These are phyloP conservation scores for Yarrowia deformans DNA, from an alignment of 805 yeast genomes.

Conservation along the genomic window DNA sequence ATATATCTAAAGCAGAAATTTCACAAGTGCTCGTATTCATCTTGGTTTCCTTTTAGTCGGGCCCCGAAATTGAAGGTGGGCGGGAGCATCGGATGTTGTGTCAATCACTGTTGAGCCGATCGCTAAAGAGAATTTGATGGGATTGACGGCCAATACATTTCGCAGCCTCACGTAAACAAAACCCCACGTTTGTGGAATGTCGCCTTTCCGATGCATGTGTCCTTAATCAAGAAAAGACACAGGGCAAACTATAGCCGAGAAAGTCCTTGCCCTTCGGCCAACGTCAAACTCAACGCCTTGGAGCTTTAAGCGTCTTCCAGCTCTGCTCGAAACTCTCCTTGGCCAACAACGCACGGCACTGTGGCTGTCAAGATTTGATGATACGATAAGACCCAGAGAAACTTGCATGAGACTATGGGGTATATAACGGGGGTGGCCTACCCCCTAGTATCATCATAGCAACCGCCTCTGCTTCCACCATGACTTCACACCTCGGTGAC, in stretches of 20 bases:
- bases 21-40: constrained; percentile 7
- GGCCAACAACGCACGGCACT: constrained; percentile 16
- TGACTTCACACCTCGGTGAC: constrained; percentile 32
- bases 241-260: constrained; percentile 20
- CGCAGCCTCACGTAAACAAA: constrained; percentile 14
- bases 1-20: constrained; percentile 5
- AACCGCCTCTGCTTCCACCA: not conserved
- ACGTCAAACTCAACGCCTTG: constrained; percentile 19
- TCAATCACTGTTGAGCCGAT: no score
- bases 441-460: not conserved
- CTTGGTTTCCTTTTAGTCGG: constrained; percentile 6
- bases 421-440: not conserved
- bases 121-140: no score
- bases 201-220: not conserved
- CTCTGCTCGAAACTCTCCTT: constrained; percentile 16
- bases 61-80: not conserved
- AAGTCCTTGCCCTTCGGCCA: not conserved
- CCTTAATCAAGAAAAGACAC: not conserved
- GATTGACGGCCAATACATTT: no score
- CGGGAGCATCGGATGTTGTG: not conserved
- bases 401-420: not conserved
- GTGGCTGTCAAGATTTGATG: constrained; percentile 30
- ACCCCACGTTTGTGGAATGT: constrained; percentile 7
- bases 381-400: constrained; percentile 16
- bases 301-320: constrained; percentile 11